Conservation (phyloP, 208 protist species). For the Trypanosoma cruzi region DNA sequence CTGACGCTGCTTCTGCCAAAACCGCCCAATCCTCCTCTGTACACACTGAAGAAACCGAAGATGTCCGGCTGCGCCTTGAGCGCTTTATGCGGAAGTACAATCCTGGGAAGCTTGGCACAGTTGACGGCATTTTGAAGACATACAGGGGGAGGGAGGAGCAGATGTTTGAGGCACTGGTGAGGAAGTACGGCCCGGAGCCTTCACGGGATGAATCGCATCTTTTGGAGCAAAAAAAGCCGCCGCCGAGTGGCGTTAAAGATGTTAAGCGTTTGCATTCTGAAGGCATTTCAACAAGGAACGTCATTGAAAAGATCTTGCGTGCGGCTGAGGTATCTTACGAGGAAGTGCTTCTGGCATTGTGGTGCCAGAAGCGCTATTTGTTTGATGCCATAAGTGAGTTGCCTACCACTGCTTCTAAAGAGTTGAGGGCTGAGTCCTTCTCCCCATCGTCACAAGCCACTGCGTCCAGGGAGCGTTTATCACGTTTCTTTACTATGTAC, state of each 20-base stretch:
- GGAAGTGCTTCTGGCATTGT: slow-evolving; percentile 6
- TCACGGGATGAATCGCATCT: slow-evolving; percentile 6
- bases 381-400: not conserved
- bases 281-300: not conserved
- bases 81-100: slow-evolving; percentile 31
- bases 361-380: not conserved
- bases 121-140: slow-evolving; percentile 26
- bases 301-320: not conserved
- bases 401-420: not conserved
- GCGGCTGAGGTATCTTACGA: not conserved
- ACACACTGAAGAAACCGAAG: no score
- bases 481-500: slow-evolving; percentile 19
- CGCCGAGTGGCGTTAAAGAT: not conserved
- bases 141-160: slow-evolving; percentile 66
- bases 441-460: not conserved
- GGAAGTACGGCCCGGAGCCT: slow-evolving; percentile 81
- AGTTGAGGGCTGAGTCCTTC: not conserved
- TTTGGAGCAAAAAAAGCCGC: not conserved
- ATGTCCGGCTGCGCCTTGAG: not conserved
- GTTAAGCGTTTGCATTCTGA: not conserved
- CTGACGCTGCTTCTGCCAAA: not conserved
- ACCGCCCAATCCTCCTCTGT: no score
- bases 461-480: not conserved
- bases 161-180: slow-evolving; percentile 62
- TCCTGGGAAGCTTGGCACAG: slow-evolving; percentile 21